phyloP scores from a whole-genome alignment of 2,329 filamentous ascomycete genomes.

The Davidsoniella eucalypti region DNA sequence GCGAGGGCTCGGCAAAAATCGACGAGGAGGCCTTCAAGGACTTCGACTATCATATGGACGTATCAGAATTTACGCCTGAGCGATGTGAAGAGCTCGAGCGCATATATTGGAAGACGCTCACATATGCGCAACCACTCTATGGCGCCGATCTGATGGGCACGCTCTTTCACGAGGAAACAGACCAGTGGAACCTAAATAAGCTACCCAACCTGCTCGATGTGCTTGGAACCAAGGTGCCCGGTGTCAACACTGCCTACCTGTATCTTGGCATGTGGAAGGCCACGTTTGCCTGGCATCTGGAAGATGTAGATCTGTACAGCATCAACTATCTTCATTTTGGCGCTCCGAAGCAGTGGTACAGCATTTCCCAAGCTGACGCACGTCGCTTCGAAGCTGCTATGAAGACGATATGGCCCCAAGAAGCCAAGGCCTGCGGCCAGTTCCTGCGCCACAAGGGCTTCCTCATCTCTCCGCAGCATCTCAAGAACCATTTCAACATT shows the following conservation, averaged over 20 bases:
- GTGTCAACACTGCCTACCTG: slow-evolving; percentile 93
- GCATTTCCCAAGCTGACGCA: slow-evolving; percentile 90
- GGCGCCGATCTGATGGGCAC: slow-evolving; percentile 94
- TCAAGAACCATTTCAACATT: slow-evolving; percentile 81
- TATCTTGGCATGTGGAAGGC: slow-evolving; percentile 99
- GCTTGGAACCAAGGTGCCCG: slow-evolving; percentile 84
- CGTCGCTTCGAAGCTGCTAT: slow-evolving; percentile 86
- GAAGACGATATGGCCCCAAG: slow-evolving; percentile 86
- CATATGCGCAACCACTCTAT: slow-evolving; percentile 86
- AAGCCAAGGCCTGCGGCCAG: slow-evolving; percentile 89
- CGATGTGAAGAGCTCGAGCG: slow-evolving; percentile 89
- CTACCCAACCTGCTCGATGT: slow-evolving; percentile 87
- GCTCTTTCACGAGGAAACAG: slow-evolving; percentile 72
- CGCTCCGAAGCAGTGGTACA: slow-evolving; percentile 98
- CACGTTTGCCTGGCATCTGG: slow-evolving; percentile 96
- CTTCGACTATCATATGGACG: slow-evolving; percentile 79
- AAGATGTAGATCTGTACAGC: slow-evolving; percentile 97
- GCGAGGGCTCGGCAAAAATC: slow-evolving; percentile 60
- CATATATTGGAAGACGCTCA: slow-evolving; percentile 93
- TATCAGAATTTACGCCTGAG: slow-evolving; percentile 78
- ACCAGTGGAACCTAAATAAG: slow-evolving; percentile 87
- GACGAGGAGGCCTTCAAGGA: slow-evolving; percentile 82
- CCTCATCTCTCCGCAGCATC: slow-evolving; percentile 76
- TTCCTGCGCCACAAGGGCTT: slow-evolving; percentile 97
- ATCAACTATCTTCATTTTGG: slow-evolving; percentile 99